Base-by-base conservation (phyloP, 306 rosid genomes). In the Lotus japonicus region DNA sequence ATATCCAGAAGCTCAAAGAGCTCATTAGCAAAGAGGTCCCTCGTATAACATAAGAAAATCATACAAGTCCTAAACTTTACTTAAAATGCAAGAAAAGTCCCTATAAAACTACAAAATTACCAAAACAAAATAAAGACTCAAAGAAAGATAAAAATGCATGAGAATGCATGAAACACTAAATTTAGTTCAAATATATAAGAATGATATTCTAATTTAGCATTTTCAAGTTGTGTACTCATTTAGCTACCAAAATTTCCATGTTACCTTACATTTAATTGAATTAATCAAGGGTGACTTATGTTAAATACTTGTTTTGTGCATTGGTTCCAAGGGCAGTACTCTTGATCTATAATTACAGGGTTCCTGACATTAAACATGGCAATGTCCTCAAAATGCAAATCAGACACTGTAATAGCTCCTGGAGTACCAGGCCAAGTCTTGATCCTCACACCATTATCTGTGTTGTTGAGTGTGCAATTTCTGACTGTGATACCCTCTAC, bases 281-380 rank as follows among this genome's bases (percentile, higher is more conserved):
- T 45, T 5, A 13, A 14, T n/a, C 2, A 23, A 6, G 16, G 38
- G 9, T 23, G 19, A 12, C 9, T 19, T 21, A 44, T 5, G 18
- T 10, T 4, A 41, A n/a, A n/a, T 70, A 72, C 82, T 70, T 55
- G 0, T 14, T 9, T 31, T 1, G 51, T 53, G 78, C 88, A 80
- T 0, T 72, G 59, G 33, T 79, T 74, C 63, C 65, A 70, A 4
- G 86, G 80, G 59, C 84, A 83, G 15, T 85, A 77, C 7, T 60
- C 80, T 74, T 79, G 84, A 52, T 85, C 81, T 8, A 79, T 49
- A 9, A 79, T 2, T 26, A 86, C 4, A 0, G 82, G 85, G 36
- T 68, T 78, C 3, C 6, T n/a, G 2, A 86, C 90, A 42, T 72
- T 55, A 2, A 45, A 2, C 87, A 86, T 69, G 35, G 2, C 49